Evolutionary conservation across 116 monocot species (phyloP).

Genomic region (Zostera marina): DNA sequence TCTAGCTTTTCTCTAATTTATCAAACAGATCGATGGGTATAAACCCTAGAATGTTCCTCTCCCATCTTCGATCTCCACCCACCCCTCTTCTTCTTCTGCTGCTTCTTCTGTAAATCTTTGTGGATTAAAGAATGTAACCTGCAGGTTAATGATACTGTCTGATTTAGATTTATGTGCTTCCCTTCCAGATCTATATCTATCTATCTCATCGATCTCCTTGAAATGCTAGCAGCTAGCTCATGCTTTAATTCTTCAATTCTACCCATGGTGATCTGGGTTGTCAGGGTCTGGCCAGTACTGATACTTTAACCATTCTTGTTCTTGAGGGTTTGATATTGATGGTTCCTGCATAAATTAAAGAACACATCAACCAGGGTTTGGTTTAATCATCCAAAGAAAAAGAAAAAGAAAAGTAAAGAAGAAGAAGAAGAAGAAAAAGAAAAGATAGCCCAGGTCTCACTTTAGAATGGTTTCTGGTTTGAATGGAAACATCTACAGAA

Average conservation of each 20-base stretch:
- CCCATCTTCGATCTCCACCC: no score
- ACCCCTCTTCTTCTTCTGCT: not conserved
- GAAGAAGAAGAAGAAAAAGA: not conserved
- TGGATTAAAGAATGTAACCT: not conserved
- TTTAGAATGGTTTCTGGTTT: not conserved
- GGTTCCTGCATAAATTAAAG: conserved; percentile 33
- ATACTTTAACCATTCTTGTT: conserved; percentile 74
- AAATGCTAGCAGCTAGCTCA: no score
- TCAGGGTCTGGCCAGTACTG: conserved; percentile 55
- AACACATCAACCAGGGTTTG: not conserved
- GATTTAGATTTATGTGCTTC: not conserved
- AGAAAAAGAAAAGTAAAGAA: not conserved
- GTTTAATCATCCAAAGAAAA: not conserved
- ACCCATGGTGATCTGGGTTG: conserved; percentile 73
- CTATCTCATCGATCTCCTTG: no score
- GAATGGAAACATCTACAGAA: not conserved
- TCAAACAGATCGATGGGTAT: no score
- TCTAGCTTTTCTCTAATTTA: not conserved
- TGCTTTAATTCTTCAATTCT: no score
- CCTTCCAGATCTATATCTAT: no score
- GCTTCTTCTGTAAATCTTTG: not conserved
- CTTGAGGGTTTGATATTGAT: conserved; percentile 42
- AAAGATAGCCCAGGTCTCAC: not conserved
- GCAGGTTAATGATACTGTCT: not conserved
- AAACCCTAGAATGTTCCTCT: no score